A percentile compares a stretch with the other conserved stretches of the same genome.
Conservation (phyloP, 495 filamentous ascomycete species). For the Tuber brumale region DNA sequence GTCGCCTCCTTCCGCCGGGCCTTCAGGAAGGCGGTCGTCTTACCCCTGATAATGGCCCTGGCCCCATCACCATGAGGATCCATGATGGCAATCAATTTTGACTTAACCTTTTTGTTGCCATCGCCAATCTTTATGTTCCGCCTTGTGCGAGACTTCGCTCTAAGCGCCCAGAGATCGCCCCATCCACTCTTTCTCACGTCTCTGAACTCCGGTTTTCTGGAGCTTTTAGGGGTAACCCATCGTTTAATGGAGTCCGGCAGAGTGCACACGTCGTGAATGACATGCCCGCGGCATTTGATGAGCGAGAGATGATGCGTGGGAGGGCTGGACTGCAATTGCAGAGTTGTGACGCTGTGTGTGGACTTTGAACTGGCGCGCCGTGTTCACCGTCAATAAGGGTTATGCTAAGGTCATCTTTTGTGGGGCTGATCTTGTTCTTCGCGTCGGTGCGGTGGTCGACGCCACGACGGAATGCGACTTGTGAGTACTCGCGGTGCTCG, state of each 20-base stretch:
- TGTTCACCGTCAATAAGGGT: conserved; percentile 17
- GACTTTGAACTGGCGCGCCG: conserved; percentile 23
- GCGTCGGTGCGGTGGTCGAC: conserved; percentile 45
- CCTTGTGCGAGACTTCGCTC: conserved; percentile 72
- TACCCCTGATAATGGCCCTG: conserved; percentile 36
- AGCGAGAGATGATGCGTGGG: conserved; percentile 69
- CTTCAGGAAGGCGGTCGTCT: neutral
- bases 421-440: conserved; percentile 9
- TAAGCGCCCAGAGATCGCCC: conserved; percentile 94
- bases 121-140: conserved; percentile 51
- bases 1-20: neutral
- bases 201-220: conserved; percentile 69
- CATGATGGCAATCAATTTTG: conserved; percentile 33
- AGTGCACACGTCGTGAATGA: conserved; percentile 86
- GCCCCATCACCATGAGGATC: conserved; percentile 29
- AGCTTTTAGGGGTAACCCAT: conserved; percentile 82
- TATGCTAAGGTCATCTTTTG: conserved; percentile 22
- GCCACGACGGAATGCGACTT: conserved; percentile 78
- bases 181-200: conserved; percentile 84
- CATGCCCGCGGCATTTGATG: conserved; percentile 80
- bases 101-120: conserved; percentile 14
- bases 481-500: conserved; percentile 83
- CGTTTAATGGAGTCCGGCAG: conserved; percentile 76
- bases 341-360: conserved; percentile 42
- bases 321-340: conserved; percentile 56